Base-by-base conservation (phyloP, 2,329 filamentous ascomycete species). In the Diplodia sapinea region DNA sequence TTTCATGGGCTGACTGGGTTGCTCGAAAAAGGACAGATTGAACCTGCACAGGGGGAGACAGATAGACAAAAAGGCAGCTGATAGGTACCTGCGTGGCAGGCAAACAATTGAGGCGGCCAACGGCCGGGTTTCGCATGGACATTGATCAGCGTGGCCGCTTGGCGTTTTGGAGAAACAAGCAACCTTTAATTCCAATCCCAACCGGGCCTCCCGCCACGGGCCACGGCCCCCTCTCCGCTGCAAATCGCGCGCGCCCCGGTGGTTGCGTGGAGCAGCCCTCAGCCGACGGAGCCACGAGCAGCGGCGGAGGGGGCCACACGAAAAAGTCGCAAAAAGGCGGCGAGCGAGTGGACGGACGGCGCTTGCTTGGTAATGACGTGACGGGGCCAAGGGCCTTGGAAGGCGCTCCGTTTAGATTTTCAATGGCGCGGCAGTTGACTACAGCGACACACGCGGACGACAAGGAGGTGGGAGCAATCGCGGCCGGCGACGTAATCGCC, bases 111-210 rank as follows among this genome's bases (percentile, higher is more conserved):
- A 63, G 59, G 59, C 59, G 59, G 59, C 59, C 59, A 49, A n/a
- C 57, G n/a, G 57, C 26, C 57, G 20, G 9, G 33, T 50, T 62
- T 62, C 29, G 29, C 59, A 63, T 51, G 59, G 59, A 63, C 36
- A 2, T 20, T 20, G 59, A 63, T 63, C 59, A 36, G 59, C 59
- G 59, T 13, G 11, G 43, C 17, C 23, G 59, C 59, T 62, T 62
- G 57, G 57, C 57, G 33, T 62, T 49, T 62, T 63, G 59, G 59
- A 63, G 59, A 63, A 63, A 63, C 59, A 63, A 51, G 59, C 43
- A 63, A 63, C 59, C 59, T 63, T 63, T 63, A 63, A 63, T 63
- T 63, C 59, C 59, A 51, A 11, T 9, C 40, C 31, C 57, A 61
- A 15, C 31, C 57, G 40, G 29, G 31, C 57, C 57, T 49, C 17